These are phyloP conservation scores for Teunomyces barrocoloradensis DNA, from an alignment of 805 yeast genomes.

Conservation along the genomic window DNA sequence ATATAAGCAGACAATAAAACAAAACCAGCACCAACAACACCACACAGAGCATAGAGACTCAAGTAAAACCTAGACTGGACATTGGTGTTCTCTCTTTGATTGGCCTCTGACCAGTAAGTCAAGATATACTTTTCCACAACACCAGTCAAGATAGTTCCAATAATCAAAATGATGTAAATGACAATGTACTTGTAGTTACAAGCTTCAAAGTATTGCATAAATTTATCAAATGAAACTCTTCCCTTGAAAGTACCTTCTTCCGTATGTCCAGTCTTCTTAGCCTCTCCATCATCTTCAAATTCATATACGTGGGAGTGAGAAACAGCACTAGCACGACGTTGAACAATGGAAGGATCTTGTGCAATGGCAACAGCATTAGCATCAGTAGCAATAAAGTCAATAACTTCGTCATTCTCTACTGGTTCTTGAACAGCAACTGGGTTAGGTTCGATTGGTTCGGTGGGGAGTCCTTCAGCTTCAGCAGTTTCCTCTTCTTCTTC, in stretches of 20 bases:
- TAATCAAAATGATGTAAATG: constrained; percentile 41
- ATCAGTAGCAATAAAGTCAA: constrained; percentile 6
- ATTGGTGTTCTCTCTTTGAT: constrained; percentile 41
- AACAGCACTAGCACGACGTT: constrained; percentile 21
- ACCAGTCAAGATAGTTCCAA: constrained; percentile 31
- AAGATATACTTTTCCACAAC: constrained; percentile 59
- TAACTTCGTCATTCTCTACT: constrained; percentile 2
- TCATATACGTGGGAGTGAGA: constrained; percentile 23
- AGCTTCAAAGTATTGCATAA: constrained; percentile 55
- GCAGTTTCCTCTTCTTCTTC: constrained; percentile 4
- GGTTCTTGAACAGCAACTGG: neutral
- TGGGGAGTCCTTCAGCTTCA: neutral
- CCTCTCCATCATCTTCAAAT: constrained; percentile 15
- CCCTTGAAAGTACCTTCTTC: constrained; percentile 53
- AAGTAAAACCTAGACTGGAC: constrained; percentile 45
- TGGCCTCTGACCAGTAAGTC: constrained; percentile 65
- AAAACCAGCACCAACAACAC: constrained; percentile 50
- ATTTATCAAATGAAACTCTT: constrained; percentile 53
- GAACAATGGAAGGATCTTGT: neutral
- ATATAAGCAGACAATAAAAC: constrained; percentile 45
- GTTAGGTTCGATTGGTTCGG: neutral
- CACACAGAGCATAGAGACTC: constrained; percentile 53
- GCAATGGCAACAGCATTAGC: constrained; percentile 3
- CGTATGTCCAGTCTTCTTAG: constrained; percentile 12
- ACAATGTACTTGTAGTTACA: constrained; percentile 30